phyloP scores from a whole-genome alignment of 805 yeast genomes.

The Jamesozyma spencerorum region DNA sequence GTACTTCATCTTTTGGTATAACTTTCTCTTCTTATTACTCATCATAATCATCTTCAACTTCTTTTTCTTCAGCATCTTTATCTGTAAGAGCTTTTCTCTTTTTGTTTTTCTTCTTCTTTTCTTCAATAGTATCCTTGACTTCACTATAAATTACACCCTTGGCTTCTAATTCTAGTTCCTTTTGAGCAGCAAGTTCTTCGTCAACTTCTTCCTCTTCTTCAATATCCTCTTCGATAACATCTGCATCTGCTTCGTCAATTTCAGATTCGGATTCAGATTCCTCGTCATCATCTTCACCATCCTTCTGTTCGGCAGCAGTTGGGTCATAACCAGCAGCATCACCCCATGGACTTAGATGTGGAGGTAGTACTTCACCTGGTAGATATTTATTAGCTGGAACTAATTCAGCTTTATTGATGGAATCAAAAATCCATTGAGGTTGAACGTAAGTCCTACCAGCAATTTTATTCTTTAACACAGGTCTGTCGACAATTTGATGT shows the following conservation, averaged over 20 bases:
- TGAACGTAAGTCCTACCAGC: constrained; percentile 91
- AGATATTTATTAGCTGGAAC: constrained; percentile 74
- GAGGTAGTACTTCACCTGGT: constrained; percentile 92
- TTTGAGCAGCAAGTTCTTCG: constrained; percentile 55
- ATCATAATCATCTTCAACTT: constrained; percentile 93
- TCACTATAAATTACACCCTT: constrained; percentile 76
- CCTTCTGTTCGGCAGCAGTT: constrained; percentile 38
- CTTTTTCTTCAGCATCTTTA: constrained; percentile 64
- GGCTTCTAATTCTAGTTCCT: constrained; percentile 85
- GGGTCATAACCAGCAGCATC: constrained; percentile 90
- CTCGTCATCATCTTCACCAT: constrained; percentile 34
- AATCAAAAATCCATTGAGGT: constrained; percentile 97
- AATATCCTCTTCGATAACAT: constrained; percentile 36
- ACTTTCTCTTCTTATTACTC: constrained; percentile 90
- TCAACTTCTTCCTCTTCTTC: constrained; percentile 47
- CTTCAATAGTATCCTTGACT: constrained; percentile 32
- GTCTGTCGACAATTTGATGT: constrained; percentile 92
- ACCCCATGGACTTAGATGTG: constrained; percentile 98
- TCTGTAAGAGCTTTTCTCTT: constrained; percentile 36
- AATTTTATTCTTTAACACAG: constrained; percentile 63
- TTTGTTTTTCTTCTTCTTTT: constrained; percentile 30
- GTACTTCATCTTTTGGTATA: constrained; percentile 91
- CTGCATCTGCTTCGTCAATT: constrained; percentile 43
- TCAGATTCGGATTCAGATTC: constrained; percentile 34
- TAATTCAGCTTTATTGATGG: constrained; percentile 66